Percentiles rank a stretch among this genome's conserved stretches.
phyloP scores from a whole-genome alignment of 257 asterid genomes.

The Solanum pimpinellifolium region DNA sequence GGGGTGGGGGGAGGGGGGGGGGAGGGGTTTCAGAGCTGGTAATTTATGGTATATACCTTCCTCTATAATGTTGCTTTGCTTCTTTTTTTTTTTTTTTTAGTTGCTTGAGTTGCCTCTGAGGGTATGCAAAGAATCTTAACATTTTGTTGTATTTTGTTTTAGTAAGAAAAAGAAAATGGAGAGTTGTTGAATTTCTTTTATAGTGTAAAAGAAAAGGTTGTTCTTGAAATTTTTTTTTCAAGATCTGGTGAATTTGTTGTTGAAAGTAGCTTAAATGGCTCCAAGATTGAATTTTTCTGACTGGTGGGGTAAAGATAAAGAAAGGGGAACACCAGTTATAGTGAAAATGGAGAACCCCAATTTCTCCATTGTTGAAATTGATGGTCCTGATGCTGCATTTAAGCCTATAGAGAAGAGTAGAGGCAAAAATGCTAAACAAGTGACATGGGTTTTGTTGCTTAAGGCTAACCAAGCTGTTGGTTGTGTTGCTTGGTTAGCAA shows the following conservation, averaged over 20 bases:
- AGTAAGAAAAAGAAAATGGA: neutral
- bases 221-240: neutral
- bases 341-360: slow-evolving; percentile 58
- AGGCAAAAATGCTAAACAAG: slow-evolving; percentile 57
- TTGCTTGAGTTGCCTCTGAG: slow-evolving; percentile 28
- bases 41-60: slow-evolving; percentile 37
- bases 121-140: slow-evolving; percentile 41
- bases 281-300: slow-evolving; percentile 42
- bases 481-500: slow-evolving; percentile 44
- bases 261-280: slow-evolving; percentile 29
- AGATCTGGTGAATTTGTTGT: neutral
- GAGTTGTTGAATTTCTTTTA: slow-evolving; percentile 6
- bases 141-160: neutral
- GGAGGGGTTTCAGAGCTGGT: neutral
- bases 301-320: slow-evolving; percentile 32
- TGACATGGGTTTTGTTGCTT: slow-evolving; percentile 55
- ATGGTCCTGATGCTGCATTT: slow-evolving; percentile 59
- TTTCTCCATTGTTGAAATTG: slow-evolving; percentile 62
- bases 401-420: slow-evolving; percentile 50
- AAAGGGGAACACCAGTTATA: slow-evolving; percentile 45
- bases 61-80: slow-evolving; percentile 25
- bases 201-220: neutral
- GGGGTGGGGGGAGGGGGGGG: neutral
- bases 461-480: slow-evolving; percentile 62
- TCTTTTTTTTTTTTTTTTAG: neutral